Base-by-base conservation (phyloP, 306 rosid species). In the Sicyos baderoa region DNA sequence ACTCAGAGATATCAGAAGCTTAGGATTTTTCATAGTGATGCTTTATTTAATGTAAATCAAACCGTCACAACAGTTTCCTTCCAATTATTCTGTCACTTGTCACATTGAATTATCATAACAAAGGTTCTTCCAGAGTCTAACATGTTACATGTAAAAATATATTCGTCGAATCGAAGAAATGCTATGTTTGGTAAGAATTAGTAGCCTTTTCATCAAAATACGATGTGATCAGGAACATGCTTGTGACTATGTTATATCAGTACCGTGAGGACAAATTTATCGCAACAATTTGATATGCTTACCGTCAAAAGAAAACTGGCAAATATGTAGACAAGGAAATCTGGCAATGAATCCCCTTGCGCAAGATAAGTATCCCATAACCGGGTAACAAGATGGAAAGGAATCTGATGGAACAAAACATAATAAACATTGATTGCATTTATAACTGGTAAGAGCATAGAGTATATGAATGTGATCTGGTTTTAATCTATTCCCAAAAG, bases 341-440 rank as follows among this genome's bases (percentile, higher is more conserved):
- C 96, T 42, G 99, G 96, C 76, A 94, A 84, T 37, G 91, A 95
- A 76, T 94, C 96, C 76, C 99, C 99, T 83, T 94, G 97, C 3
- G 99, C 97, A 71, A 94, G 99, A 76, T 90, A 94, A 4, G 99
- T 94, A 81, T 94, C 99, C 99, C 99, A 94, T 63, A 94, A 85
- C 77, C 99, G 99, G 8, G 91, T 82, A 66, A 94, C 86, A 15
- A 94, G 90, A 76, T 85, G 78, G 80, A 88, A 94, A 63, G 99
- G 99, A 74, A 94, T 83, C 99, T 94, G 79, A 58, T 72, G 23
- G 42, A 73, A 83, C 54, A 79, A 66, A 56, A 76, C 58, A 42
- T 35, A 63, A 70, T 83, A 56, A 85, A 78, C 60, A 68, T 58
- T 22, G 45, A 68, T 58, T n/a, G 51, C 58, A 70, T 48, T 22